Conservation (phyloP, 2,329 filamentous ascomycete genomes). For the Botrytis hyacinthi region DNA sequence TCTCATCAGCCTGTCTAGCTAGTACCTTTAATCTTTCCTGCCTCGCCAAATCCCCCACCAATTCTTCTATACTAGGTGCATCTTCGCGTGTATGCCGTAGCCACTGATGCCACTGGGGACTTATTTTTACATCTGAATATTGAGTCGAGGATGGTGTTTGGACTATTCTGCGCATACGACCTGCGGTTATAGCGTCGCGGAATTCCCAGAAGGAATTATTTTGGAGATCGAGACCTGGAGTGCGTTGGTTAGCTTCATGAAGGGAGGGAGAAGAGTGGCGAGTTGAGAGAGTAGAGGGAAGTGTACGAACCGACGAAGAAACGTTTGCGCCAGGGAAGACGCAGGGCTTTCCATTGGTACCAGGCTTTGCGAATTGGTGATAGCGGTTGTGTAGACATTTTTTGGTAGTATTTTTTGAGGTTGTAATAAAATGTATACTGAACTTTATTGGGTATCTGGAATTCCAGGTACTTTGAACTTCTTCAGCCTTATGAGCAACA, state of each 20-base stretch:
- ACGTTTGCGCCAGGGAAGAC: slow-evolving; percentile 61
- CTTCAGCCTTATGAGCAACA: slow-evolving; percentile 11
- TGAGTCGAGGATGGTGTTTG: slow-evolving; percentile 55
- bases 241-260: not conserved
- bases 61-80: slow-evolving; percentile 57
- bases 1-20: slow-evolving; percentile 60
- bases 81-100: slow-evolving; percentile 57
- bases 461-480: not conserved
- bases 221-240: slow-evolving; percentile 58
- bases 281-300: not conserved
- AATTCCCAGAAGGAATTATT: slow-evolving; percentile 72
- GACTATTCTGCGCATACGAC: slow-evolving; percentile 61
- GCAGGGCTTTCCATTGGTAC: slow-evolving; percentile 61
- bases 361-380: slow-evolving; percentile 42
- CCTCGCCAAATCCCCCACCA: slow-evolving; percentile 52
- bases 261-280: not conserved
- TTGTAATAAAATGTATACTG: not conserved
- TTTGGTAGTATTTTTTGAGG: not conserved
- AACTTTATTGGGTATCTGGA: not conserved
- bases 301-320: slow-evolving; percentile 54
- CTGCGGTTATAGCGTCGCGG: slow-evolving; percentile 44
- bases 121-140: slow-evolving; percentile 54
- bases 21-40: slow-evolving; percentile 54
- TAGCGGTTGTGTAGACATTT: slow-evolving; percentile 30
- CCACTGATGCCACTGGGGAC: slow-evolving; percentile 68